Base-by-base conservation (phyloP, 257 asterid genomes). In the Nicotiana knightiana region DNA sequence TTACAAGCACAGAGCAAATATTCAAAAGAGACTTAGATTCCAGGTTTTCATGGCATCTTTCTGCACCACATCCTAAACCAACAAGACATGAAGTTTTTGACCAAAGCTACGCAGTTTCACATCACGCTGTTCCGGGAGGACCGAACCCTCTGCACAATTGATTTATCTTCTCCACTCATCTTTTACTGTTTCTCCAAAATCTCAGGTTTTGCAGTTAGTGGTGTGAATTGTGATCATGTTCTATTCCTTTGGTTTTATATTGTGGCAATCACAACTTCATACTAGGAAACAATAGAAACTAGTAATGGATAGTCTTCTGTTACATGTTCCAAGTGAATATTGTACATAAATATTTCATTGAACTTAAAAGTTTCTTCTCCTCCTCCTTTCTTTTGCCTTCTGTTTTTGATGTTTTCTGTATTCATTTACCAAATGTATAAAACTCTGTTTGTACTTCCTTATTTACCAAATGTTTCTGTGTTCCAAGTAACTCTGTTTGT, bases 71-170 rank as follows among this genome's bases (percentile, higher is more conserved):
- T 77, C 90, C 90, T 3, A 73, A 57, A 30, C 61, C 54, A 80
- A 85, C 89, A 43, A 81, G 62, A 24, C 83, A 24, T 62, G 76
- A 83, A 32, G 84, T 79, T 26, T 76, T 21, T 51, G 28, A 26
- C 1, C 73, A 66, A 51, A 81, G 33, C 62, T 87, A 85, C 79
- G 64, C 84, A 30, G 91, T 76, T 3, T 89, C 94, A 8, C 80
- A 81, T 15, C 87, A 88, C 9, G 83, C 28, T 67, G 87, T 89
- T 59, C 92, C 94, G 0, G 92, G 91, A 30, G 94, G 94, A 13
- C 92, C 92, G 1, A 90, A 90, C 83, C 94, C 94, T 64, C 84
- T 89, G 39, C 94, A 90, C 86, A 90, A 90, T 81, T 51, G 21
- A 48, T 73, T 21, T 75, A 58, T 26, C 4, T 75, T 26, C 37